Evolutionary conservation across 495 filamentous ascomycete species (phyloP), one percentile per base, ranked within the genome.

Genomic region (Mytilinidion resinicola): DNA sequence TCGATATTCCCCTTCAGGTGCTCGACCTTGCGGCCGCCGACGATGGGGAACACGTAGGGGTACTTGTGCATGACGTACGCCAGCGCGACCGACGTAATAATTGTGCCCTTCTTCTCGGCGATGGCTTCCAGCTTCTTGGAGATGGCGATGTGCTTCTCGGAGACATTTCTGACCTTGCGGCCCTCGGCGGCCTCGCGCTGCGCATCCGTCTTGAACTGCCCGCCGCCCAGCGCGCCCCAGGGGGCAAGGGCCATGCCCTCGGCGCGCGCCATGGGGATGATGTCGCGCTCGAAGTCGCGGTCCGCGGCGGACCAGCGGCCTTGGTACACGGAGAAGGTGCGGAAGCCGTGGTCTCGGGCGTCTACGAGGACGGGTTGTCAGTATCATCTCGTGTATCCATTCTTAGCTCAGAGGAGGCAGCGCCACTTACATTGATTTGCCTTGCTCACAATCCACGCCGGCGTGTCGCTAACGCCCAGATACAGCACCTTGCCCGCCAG

Each of bases 51-150:
- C 17, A 89, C 85, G 58, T 90, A 82, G 0, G 86, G 82, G 9
- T 82, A 72, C 72, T 91, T 91, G 69, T 77, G 73, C 70, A 83
- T 79, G 14, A 90, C 82, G 68, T 90, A 91, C 0, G 88, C 87
- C 52, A 90, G 69, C 9, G 88, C 88, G 47, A 90, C 59, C 14
- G 56, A 49, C 15, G 71, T 71, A 11, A 69, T 48, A n/a, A 51
- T 48, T 20, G 61, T 59, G 17, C 63, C 63, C 11, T 68, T 55
- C 59, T 69, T 15, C 1, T 76, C 72, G 0, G 82, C 84, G 36
- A 89, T 68, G 15, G 76, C 68, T 51, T 85, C 85, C 10, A 91
- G 74, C 0, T 74, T 78, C 46, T 73, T 61, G 53, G 77, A 79
- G 35, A 89, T 75, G 55, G 79, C 78, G 53, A 76, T 70, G 6